Conservation (phyloP, 805 yeast species). For the Wickerhamomyces subpelliculosus region DNA sequence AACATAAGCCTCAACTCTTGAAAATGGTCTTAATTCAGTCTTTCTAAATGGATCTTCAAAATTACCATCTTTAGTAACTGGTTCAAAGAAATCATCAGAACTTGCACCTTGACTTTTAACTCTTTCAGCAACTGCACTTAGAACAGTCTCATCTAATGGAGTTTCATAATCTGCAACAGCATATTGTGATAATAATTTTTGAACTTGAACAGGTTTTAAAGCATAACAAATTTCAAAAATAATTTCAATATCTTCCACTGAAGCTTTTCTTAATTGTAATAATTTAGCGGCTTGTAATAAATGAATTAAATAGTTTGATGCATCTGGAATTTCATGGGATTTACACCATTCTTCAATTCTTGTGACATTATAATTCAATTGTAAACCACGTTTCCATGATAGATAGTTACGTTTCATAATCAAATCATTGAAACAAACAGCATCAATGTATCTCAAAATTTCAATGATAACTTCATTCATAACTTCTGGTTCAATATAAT, state of each 20-base stretch:
- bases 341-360: constrained; percentile 98
- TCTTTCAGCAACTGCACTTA: constrained; percentile 72
- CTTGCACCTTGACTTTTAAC: constrained; percentile 56
- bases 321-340: constrained; percentile 85
- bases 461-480: constrained; percentile 80
- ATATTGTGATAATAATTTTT: constrained; percentile 83
- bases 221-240: constrained; percentile 93
- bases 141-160: constrained; percentile 78
- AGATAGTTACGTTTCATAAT: constrained; percentile 90
- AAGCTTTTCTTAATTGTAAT: constrained; percentile 84
- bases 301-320: constrained; percentile 76
- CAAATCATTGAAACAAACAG: constrained; percentile 90
- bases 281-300: constrained; percentile 89
- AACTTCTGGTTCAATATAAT: constrained; percentile 79
- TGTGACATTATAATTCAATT: constrained; percentile 92
- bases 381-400: constrained; percentile 97
- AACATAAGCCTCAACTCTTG: constrained; percentile 81
- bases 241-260: constrained; percentile 83
- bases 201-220: constrained; percentile 91
- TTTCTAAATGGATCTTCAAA: constrained; percentile 80
- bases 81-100: constrained; percentile 61
- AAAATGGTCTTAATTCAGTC: constrained; percentile 68
- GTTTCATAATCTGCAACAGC: constrained; percentile 91
- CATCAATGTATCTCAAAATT: constrained; percentile 79
- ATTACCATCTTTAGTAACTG: constrained; percentile 63